Evolutionary conservation across 116 monocot species (phyloP), one percentile per base, ranked within the genome.

Genomic region (Dioscorea cayenensis): DNA sequence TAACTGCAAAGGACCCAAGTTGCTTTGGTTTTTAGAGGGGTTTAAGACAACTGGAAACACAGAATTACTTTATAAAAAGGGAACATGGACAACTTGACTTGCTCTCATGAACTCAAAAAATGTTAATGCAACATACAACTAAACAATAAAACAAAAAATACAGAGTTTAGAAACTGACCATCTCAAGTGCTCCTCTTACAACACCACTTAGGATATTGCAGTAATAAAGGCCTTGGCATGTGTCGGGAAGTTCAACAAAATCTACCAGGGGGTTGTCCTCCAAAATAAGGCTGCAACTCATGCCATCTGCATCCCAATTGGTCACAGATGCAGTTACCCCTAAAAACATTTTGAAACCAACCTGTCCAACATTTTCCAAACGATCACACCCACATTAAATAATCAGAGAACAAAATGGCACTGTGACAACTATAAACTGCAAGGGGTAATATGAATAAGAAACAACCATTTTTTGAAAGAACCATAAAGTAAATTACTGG

Each of bases 171-270:
- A 69, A 79, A 77, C 84, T 28, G 75, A 96, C 97, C 97, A 99
- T 99, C 37, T 99, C 97, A 18, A 99, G 70, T 32, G 97, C 97
- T 36, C 97, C 97, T 80, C 94, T 79, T 51, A 99, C 82, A 75
- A 99, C 90, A 69, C 97, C 97, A 79, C 89, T 90, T 36, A 99
- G 75, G 58, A 99, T 74, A 66, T 99, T 99, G 81, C 97, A 93
- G 73, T 93, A 99, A 49, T 80, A 83, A 51, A 99, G 90, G 66
- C 97, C 97, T 76, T 99, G 93, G 69, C 87, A 99, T 36, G 80
- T 90, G 76, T 99, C 97, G 64, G 97, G 97, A 79, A 99, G 97
- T 73, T 99, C 97, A 63, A 99, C 97, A 77, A 99, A 99, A 51
- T 93, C 97, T 21, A 93, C 94, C n/a, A 99, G 85, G 10, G 97